Conservation (phyloP, 441 rosid species). For the Adansonia madagascariensis region DNA sequence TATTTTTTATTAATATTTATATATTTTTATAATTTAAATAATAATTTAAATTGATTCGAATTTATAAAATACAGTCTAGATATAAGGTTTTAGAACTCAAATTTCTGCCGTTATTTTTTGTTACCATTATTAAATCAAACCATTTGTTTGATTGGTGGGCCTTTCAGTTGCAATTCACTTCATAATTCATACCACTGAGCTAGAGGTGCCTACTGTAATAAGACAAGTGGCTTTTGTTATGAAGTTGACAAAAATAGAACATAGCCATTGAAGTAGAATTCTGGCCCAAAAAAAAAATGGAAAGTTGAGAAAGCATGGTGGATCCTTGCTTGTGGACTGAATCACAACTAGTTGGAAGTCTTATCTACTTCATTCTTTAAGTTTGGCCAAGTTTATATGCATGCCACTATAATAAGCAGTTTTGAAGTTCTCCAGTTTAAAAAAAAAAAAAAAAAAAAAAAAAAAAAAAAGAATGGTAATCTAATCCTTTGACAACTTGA, state of each 20-base stretch:
- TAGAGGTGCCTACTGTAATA: neutral
- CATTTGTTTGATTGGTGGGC: neutral
- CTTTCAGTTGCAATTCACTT: constrained; percentile 13
- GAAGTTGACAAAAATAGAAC: neutral
- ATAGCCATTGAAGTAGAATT: neutral
- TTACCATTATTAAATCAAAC: no score
- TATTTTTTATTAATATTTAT: no score
- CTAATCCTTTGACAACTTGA: no score
- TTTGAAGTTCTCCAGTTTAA: neutral
- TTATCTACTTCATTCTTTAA: constrained; percentile 6
- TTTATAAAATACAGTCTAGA: no score
- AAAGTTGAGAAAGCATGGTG: neutral
- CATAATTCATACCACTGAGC: neutral
- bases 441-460: no score
- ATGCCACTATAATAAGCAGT: neutral
- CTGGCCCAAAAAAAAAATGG: neutral
- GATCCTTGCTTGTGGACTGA: neutral
- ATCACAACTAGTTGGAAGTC: neutral
- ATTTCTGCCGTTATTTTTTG: neutral
- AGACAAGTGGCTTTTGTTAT: neutral
- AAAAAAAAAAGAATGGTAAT: neutral
- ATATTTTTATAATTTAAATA: no score
- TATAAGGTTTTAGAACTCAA: neutral
- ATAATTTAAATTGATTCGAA: no score
- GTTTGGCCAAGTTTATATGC: neutral